Evolutionary conservation across 108 stramenopile genomes (phyloP).

Genomic region (Cyclotella atomus): DNA sequence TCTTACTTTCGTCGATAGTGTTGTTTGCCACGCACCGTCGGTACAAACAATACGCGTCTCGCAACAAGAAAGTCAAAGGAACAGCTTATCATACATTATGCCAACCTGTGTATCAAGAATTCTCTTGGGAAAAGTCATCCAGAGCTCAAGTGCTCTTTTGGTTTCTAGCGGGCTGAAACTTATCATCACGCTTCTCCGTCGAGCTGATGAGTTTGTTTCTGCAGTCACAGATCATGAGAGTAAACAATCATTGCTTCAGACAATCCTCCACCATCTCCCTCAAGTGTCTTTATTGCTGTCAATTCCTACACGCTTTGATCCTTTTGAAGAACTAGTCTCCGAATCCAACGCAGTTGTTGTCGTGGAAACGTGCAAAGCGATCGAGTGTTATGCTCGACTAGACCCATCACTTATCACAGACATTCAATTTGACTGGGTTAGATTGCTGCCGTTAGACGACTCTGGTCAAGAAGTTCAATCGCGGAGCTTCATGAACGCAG

Average conservation of each 20-base stretch:
- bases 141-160: constrained; percentile 56
- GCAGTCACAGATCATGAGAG: neutral
- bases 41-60: constrained; percentile 16
- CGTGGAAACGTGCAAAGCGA: constrained; percentile 37
- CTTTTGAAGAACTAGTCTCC: constrained; percentile 34
- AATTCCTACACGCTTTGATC: constrained; percentile 58
- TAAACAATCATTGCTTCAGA: constrained; percentile 2
- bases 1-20: constrained; percentile 51
- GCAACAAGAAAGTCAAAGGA: neutral
- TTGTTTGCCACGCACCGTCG: constrained; percentile 59
- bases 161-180: constrained; percentile 60
- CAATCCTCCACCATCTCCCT: constrained; percentile 51
- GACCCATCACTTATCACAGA: constrained; percentile 39
- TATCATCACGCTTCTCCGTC: constrained; percentile 50
- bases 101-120: constrained; percentile 58
- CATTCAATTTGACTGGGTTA: constrained; percentile 75
- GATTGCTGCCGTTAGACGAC: constrained; percentile 58
- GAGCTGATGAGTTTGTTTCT: constrained; percentile 31
- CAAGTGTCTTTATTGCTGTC: constrained; percentile 63
- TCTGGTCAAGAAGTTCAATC: neutral
- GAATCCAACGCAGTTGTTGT: constrained; percentile 32
- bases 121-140: constrained; percentile 59
- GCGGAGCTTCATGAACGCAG: constrained; percentile 31
- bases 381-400: constrained; percentile 45
- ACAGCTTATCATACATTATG: constrained; percentile 41